Evolutionary conservation across 129 eudicot genomes (phyloP), one percentile per base, ranked within the genome.

Genomic region (Lactuca saligna): DNA sequence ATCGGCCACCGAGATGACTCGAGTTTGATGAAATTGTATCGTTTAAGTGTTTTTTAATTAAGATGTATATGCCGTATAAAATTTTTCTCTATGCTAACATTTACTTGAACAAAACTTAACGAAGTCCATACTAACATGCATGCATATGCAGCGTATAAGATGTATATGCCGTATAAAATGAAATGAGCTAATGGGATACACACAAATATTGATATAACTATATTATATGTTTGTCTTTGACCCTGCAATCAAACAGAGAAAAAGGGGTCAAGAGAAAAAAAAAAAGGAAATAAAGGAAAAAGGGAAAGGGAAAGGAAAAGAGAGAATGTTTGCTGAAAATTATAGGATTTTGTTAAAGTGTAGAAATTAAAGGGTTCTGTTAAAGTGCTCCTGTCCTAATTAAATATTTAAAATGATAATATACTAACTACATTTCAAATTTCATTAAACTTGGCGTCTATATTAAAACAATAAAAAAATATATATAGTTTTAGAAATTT

Each of bases 191-290:
- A 25, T 25, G 29, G 38, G 61, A 55, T 57, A 44, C 41, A 66
- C 46, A 65, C 48, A 65, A 53, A 68, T 9, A 58, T 37, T 66
- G 35, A 51, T 50, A 66, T 12, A 53, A 67, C 37, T 38, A 58
- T 58, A 6, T 14, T 75, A 13, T 51, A 76, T 68, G 75, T 60
- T 68, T 64, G 70, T 76, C 80, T 76, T 76, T 76, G 75, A 61
- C 75, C 70, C 75, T 68, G 75, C 80, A 76, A 68, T 68, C 68
- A 76, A 54, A 38, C 75, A 76, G 75, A 60, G 65, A 68, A 75
- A 75, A 67, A 75, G 74, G 69, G 74, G 46, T 67, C 61, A 44
- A 75, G 62, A 38, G 46, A 66, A 75, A 62, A 58, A 75, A 67
- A 53, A 69, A 75, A 67, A 49, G 74, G 48, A 59, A 75, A 49